These are phyloP conservation scores for Pisolithus sp. DNA, from an alignment of 768 basidiomycete genomes.

Conservation along the genomic window DNA sequence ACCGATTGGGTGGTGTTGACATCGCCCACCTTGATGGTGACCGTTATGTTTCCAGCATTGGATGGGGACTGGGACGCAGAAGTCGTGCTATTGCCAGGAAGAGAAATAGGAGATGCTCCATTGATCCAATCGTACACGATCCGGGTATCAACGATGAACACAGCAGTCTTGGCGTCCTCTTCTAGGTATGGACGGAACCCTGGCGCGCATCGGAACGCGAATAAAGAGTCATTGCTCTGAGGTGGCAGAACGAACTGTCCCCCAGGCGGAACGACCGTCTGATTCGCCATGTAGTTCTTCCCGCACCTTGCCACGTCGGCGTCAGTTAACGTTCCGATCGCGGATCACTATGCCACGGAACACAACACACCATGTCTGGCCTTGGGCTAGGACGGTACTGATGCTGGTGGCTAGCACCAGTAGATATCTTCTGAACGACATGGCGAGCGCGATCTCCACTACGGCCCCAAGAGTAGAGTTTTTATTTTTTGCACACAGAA, in stretches of 20 bases:
- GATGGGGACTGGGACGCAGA: neutral
- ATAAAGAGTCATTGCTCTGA: slow-evolving; percentile 30
- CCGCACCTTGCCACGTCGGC: slow-evolving; percentile 36
- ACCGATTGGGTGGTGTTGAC: slow-evolving; percentile 22
- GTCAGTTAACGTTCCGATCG: too few relatives aligned
- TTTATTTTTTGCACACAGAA: neutral
- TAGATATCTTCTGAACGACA: slow-evolving; percentile 11
- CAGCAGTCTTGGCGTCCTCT: slow-evolving; percentile 25
- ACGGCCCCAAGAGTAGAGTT: neutral
- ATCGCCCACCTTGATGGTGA: slow-evolving; percentile 28
- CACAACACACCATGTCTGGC: slow-evolving; percentile 17
- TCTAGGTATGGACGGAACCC: slow-evolving; percentile 42
- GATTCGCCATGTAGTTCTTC: slow-evolving; percentile 39
- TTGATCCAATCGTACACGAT: slow-evolving; percentile 31
- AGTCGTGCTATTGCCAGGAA: slow-evolving; percentile 1
- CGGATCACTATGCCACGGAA: too few relatives aligned
- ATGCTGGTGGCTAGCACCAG: slow-evolving; percentile 11
- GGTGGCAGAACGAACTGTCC: slow-evolving; percentile 38
- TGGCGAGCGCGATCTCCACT: neutral
- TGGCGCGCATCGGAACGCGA: slow-evolving; percentile 43
- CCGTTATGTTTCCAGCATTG: slow-evolving; percentile 11
- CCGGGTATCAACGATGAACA: slow-evolving; percentile 34
- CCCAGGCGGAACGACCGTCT: slow-evolving; percentile 38
- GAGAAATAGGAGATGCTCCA: slow-evolving; percentile 28
- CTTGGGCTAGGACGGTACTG: slow-evolving; percentile 13